These are phyloP conservation scores for Cutaneotrichosporon sp. DNA, from an alignment of 1,284 basidiomycete genomes.

Conservation along the genomic window DNA sequence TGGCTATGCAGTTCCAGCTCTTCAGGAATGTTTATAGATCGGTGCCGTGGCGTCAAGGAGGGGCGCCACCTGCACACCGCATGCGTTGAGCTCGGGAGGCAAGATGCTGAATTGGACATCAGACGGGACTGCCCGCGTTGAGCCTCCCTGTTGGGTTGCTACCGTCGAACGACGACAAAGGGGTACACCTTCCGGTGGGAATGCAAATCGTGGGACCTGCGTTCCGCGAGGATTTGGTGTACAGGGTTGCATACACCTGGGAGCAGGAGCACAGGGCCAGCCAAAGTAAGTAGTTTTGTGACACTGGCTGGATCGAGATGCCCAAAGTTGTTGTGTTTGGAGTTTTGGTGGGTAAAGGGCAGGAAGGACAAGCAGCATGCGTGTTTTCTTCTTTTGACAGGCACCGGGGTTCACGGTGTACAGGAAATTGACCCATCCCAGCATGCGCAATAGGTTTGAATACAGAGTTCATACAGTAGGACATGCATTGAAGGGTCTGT, in stretches of 20 bases:
- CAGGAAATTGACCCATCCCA: too few species aligned
- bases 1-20: too few species aligned
- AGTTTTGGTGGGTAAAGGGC: too few species aligned
- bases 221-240: constrained; percentile 42
- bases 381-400: too few species aligned
- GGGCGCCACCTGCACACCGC: background rate
- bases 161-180: constrained; percentile 33
- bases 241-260: constrained; percentile 46
- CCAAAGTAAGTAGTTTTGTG: background rate
- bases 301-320: constrained; percentile 32
- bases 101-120: constrained; percentile 4
- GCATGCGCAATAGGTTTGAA: too few species aligned
- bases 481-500: too few species aligned
- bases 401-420: too few species aligned
- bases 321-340: too few species aligned
- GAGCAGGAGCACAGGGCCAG: constrained; percentile 25
- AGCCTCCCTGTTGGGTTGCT: constrained; percentile 44
- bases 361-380: too few species aligned
- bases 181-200: constrained; percentile 42
- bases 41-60: background rate
- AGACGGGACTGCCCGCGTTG: constrained; percentile 46
- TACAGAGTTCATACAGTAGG: too few species aligned
- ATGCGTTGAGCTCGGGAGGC: background rate
- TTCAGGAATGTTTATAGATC: too few species aligned
- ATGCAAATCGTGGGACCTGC: constrained; percentile 46